Evolutionary conservation across 2,329 filamentous ascomycete genomes (phyloP).

Genomic region (Aureobasidium sp.): DNA sequence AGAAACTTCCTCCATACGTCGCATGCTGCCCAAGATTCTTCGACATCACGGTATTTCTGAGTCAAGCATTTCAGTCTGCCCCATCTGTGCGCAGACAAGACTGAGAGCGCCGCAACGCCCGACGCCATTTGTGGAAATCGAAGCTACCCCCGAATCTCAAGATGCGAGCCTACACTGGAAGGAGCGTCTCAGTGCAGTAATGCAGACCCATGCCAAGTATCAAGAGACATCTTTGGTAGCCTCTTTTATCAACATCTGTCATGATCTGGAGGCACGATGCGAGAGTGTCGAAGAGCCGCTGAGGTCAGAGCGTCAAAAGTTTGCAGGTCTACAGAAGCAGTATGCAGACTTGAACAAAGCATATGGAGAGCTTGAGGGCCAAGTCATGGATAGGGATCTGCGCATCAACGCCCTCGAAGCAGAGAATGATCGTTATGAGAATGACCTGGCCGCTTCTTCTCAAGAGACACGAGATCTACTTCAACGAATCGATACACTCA

Average conservation of each 20-base stretch:
- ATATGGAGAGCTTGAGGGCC: slow-evolving; percentile 32
- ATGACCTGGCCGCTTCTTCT: slow-evolving; percentile 33
- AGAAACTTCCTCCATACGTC: slow-evolving; percentile 9
- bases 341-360: slow-evolving; percentile 30
- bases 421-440: slow-evolving; percentile 33
- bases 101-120: neutral
- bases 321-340: slow-evolving; percentile 30
- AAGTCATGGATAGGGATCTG: slow-evolving; percentile 31
- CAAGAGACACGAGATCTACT: slow-evolving; percentile 33
- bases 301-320: slow-evolving; percentile 35
- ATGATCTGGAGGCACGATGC: slow-evolving; percentile 51
- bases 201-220: slow-evolving; percentile 37
- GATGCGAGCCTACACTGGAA: slow-evolving; percentile 43
- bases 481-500: slow-evolving; percentile 27
- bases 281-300: slow-evolving; percentile 49
- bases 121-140: slow-evolving; percentile 29
- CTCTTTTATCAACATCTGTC: slow-evolving; percentile 47
- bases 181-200: slow-evolving; percentile 35
- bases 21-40: slow-evolving; percentile 3
- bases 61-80: neutral
- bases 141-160: slow-evolving; percentile 31
- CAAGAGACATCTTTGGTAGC: slow-evolving; percentile 43
- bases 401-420: slow-evolving; percentile 34
- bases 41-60: slow-evolving; percentile 17
- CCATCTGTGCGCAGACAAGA: neutral